Conservation (phyloP, 1,284 basidiomycete species). For the Cutaneotrichosporon sp. region DNA sequence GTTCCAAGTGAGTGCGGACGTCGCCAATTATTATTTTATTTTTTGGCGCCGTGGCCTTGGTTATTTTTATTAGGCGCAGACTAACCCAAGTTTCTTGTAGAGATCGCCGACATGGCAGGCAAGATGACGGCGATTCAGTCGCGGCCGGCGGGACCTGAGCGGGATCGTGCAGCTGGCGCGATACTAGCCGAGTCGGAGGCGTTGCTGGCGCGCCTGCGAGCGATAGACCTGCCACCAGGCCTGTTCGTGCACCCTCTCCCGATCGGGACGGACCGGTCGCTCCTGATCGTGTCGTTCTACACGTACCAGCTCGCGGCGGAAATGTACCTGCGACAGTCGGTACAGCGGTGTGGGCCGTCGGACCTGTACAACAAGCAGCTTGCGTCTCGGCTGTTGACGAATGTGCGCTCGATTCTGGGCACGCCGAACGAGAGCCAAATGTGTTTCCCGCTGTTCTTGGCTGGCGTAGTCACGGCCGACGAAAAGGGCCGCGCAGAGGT, state of each 20-base stretch:
- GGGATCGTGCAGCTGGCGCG: constrained; percentile 4
- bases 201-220: constrained; percentile 5
- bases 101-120: constrained; percentile 23
- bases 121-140: constrained; percentile 12
- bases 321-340: constrained; percentile 31
- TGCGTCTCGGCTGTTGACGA: constrained; percentile 23
- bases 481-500: constrained; percentile 22
- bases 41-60: no score
- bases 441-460: constrained; percentile 36
- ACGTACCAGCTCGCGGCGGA: constrained; percentile 31
- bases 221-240: constrained; percentile 8
- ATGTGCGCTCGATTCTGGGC: constrained; percentile 27
- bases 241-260: constrained; percentile 15
- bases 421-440: constrained; percentile 34
- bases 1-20: constrained; percentile 25
- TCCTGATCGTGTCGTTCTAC: constrained; percentile 28
- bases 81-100: constrained; percentile 20
- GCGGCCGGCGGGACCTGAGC: constrained; percentile 2
- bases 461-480: constrained; percentile 27
- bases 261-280: constrained; percentile 17
- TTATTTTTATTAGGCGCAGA: background rate
- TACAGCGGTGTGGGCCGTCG: constrained; percentile 20
- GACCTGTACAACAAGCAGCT: constrained; percentile 29
- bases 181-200: constrained; percentile 10
- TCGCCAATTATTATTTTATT: no score